Conservation (phyloP, 768 basidiomycete species). For the Hericium rajendrae region DNA sequence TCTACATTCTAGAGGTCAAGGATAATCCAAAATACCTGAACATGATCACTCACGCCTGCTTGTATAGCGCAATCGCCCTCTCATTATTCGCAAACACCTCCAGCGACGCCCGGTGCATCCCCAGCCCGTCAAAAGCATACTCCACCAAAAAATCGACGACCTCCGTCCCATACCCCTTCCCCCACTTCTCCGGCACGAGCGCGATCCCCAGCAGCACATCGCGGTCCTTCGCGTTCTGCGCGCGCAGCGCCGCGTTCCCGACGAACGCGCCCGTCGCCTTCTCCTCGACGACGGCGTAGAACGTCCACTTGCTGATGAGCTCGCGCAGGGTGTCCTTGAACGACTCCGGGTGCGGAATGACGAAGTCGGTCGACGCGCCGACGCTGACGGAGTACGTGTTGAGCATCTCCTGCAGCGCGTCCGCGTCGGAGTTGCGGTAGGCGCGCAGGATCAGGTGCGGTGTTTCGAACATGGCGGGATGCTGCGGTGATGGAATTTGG, state of each 20-base stretch:
- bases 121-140: constrained; percentile 3
- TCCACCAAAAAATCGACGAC: constrained; percentile 5
- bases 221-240: background rate
- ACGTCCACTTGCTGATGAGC: background rate
- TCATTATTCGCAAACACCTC: constrained; percentile 4
- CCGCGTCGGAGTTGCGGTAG: constrained; percentile 23
- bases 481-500: background rate
- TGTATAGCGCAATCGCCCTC: constrained; percentile 8
- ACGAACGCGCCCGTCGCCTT: constrained; percentile 5
- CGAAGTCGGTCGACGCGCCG: constrained; percentile 11
- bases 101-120: constrained; percentile 3
- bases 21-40: background rate
- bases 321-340: background rate
- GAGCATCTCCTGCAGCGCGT: constrained; percentile 21
- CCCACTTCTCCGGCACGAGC: constrained; percentile 8
- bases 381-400: constrained; percentile 22
- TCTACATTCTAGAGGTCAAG: constrained; percentile 4
- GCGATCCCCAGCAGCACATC: constrained; percentile 3
- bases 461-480: constrained; percentile 16
- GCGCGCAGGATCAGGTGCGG: constrained; percentile 26
- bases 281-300: constrained; percentile 8
- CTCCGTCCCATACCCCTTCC: constrained; percentile 10
- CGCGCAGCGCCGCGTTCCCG: constrained; percentile 4
- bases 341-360: constrained; percentile 5
- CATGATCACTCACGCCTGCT: background rate